Base-by-base conservation (phyloP, 768 basidiomycete genomes). In the Tricholoma hemisulphureum region DNA sequence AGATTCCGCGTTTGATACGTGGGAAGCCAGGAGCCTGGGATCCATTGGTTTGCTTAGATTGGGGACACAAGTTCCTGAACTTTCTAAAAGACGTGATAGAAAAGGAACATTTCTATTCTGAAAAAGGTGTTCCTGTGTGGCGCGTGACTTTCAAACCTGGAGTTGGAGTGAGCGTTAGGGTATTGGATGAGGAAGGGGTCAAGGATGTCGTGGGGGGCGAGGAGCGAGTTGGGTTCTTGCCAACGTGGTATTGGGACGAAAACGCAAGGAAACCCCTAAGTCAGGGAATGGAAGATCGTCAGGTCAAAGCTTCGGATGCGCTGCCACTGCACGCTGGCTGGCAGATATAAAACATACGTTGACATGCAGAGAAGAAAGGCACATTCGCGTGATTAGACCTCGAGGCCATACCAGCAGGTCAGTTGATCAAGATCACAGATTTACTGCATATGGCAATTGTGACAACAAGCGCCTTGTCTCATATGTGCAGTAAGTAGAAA, bases 11-110 rank as follows among this genome's bases (percentile, higher is more conserved):
- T 28, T 69, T 87, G 51, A 85, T 93, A 18, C 86, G 89, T 51
- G 88, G 84, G 8, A 91, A 88, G 66, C 78, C 86, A 7, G 80
- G 77, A 32, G 84, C 82, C 26, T 95, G 93, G 93, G 84, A 94
- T 63, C 88, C 93, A 2, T 71, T 79, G 11, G 66, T 85, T 55
- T 92, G 89, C 67, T 75, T 95, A 9, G 79, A 82, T 39, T 95
- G 91, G 84, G 91, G 85, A n/a, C 71, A 84, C 37, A 67, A 64
- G 14, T 83, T 92, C 60, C 65, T 95, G 49, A 64, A 71, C 6
- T 87, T 83, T 66, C 65, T 95, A 58, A 72, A 75, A 64, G 62
- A 71, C 37, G 66, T 70, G 3, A 63, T 74, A 23, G 67, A 62
- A 64, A 61, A 65, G 23, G 56, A 55, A n/a, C 57, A 57, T 57